These are phyloP conservation scores for Cicer chorassanicum DNA, from an alignment of 306 rosid species.

Conservation along the genomic window DNA sequence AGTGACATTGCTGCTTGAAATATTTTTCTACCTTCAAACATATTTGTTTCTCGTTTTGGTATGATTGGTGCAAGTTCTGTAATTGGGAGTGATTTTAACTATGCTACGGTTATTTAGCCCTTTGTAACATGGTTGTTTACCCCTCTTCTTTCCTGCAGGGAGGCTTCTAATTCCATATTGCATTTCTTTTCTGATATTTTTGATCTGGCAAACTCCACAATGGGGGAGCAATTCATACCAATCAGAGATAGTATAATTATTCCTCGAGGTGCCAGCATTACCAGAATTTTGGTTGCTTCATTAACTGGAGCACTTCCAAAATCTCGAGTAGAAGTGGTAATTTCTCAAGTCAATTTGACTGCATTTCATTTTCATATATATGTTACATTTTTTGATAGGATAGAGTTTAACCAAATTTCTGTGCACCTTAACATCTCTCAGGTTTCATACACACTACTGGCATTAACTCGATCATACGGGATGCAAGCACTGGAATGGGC, in stretches of 20 bases:
- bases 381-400: background rate
- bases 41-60: conserved; percentile 20
- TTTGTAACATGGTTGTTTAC: conserved; percentile 35
- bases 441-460: conserved; percentile 82
- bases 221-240: conserved; percentile 69
- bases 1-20: conserved; percentile 2
- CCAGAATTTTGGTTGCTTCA: conserved; percentile 88
- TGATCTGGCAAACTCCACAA: conserved; percentile 70
- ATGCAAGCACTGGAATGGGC: conserved; percentile 85
- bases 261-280: conserved; percentile 79
- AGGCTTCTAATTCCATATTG: conserved; percentile 96
- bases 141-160: conserved; percentile 58
- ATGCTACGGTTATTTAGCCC: conserved; percentile 4
- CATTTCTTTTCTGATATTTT: conserved; percentile 89
- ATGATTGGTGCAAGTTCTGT: conserved; percentile 8
- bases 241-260: conserved; percentile 71
- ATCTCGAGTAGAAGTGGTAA: conserved; percentile 90
- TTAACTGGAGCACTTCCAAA: conserved; percentile 95
- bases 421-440: conserved; percentile 46
- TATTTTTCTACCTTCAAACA: background rate
- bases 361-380: conserved; percentile 14
- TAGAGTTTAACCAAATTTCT: conserved; percentile 12
- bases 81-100: conserved; percentile 18
- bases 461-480: conserved; percentile 76
- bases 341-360: conserved; percentile 18